Percentiles rank a stretch among this genome's conserved stretches.
Evolutionary conservation across 768 basidiomycete species (phyloP).

Genomic region (Suillus bovinus): DNA sequence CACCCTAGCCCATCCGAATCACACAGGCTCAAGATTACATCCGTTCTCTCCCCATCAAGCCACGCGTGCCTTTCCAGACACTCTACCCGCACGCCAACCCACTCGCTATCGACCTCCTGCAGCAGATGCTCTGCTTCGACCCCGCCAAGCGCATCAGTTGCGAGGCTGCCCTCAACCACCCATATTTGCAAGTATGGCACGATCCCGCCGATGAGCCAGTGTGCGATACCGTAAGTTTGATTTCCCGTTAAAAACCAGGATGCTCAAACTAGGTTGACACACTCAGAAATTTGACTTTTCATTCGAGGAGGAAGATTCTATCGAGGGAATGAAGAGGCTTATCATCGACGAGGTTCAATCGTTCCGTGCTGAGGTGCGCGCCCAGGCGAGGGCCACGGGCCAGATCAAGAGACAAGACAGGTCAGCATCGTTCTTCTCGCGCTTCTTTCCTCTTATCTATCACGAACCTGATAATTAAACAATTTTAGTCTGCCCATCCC

Average conservation of each 20-base stretch:
- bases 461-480: neutral
- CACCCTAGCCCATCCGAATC: neutral
- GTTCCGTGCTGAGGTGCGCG: slow-evolving; percentile 89
- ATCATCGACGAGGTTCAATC: slow-evolving; percentile 90
- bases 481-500: slow-evolving; percentile 71
- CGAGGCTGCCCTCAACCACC: slow-evolving; percentile 92
- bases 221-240: slow-evolving; percentile 65
- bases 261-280: neutral
- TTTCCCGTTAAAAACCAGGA: neutral
- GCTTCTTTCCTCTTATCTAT: neutral
- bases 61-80: slow-evolving; percentile 87
- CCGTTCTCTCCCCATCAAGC: slow-evolving; percentile 95
- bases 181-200: slow-evolving; percentile 96
- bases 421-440: slow-evolving; percentile 34
- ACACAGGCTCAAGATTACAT: slow-evolving; percentile 94
- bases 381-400: slow-evolving; percentile 71
- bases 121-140: slow-evolving; percentile 92
- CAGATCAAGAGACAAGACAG: slow-evolving; percentile 80
- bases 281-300: slow-evolving; percentile 88
- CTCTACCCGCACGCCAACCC: slow-evolving; percentile 95
- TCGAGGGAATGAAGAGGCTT: slow-evolving; percentile 95
- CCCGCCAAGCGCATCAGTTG: slow-evolving; percentile 96
- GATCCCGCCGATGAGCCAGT: slow-evolving; percentile 93
- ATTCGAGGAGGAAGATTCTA: slow-evolving; percentile 95
- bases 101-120: slow-evolving; percentile 88